These are phyloP conservation scores for Plenodomus lindquistii DNA, from an alignment of 2,329 filamentous ascomycete species.

Conservation along the genomic window DNA sequence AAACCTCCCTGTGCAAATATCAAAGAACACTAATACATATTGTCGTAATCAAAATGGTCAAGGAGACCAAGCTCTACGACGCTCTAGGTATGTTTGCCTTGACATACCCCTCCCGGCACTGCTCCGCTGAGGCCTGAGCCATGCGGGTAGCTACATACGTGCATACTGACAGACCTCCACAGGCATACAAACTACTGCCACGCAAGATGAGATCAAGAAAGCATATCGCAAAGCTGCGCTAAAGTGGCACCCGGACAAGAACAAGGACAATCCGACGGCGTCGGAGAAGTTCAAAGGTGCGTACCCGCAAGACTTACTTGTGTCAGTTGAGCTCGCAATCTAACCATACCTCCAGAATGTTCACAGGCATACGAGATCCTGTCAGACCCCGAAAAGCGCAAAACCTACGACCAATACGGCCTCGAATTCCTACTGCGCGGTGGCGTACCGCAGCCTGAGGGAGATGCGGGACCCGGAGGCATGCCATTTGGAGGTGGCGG, in stretches of 20 bases:
- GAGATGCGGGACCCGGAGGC: slow-evolving; percentile 36
- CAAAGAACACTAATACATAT: slow-evolving; percentile 2
- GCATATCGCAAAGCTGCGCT: slow-evolving; percentile 88
- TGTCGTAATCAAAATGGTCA: slow-evolving; percentile 69
- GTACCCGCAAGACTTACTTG: slow-evolving; percentile 6
- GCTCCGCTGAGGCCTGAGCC: slow-evolving; percentile 4
- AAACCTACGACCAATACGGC: slow-evolving; percentile 91
- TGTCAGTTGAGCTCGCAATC: not conserved
- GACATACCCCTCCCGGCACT: slow-evolving; percentile 26
- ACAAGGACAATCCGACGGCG: slow-evolving; percentile 84
- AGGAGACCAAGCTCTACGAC: slow-evolving; percentile 95
- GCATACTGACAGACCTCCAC: slow-evolving; percentile 20
- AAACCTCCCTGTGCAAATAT: slow-evolving; percentile 2
- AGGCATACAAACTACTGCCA: slow-evolving; percentile 74
- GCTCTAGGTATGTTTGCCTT: slow-evolving; percentile 58
- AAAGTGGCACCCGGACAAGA: slow-evolving; percentile 97
- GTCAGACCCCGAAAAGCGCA: slow-evolving; percentile 94
- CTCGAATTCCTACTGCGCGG: slow-evolving; percentile 89
- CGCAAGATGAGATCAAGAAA: slow-evolving; percentile 96
- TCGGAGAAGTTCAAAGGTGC: slow-evolving; percentile 89
- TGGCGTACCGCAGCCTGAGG: slow-evolving; percentile 66
- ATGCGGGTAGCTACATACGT: slow-evolving; percentile 9
- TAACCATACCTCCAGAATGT: slow-evolving; percentile 61
- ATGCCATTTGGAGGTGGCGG: slow-evolving; percentile 50
- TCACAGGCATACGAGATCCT: slow-evolving; percentile 98